phyloP scores from a whole-genome alignment of 2,329 filamentous ascomycete species.

The Neoscytalidium dimidiatum region DNA sequence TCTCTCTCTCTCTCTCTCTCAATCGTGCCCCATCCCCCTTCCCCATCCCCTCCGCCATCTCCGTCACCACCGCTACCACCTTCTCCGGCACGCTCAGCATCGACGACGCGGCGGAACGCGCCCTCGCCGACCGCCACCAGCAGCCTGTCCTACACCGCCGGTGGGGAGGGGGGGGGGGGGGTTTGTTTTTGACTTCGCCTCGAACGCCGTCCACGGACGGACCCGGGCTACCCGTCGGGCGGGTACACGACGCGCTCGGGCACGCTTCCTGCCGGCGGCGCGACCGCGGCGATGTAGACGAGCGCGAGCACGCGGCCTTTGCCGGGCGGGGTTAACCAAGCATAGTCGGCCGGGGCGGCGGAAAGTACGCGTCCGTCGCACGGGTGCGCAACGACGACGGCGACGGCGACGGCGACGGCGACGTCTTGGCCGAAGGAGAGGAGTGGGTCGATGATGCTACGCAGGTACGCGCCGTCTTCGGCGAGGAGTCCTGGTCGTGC shows the following conservation, averaged over 20 bases:
- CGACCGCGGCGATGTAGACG: slow-evolving; percentile 8
- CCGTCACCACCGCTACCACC: too few species aligned
- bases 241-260: neutral
- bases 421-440: slow-evolving; percentile 26
- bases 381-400: slow-evolving; percentile 32
- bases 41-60: too few species aligned
- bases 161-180: neutral
- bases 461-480: slow-evolving; percentile 26
- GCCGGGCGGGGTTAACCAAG: neutral
- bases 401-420: slow-evolving; percentile 29
- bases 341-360: neutral
- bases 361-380: slow-evolving; percentile 31
- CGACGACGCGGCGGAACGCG: too few species aligned
- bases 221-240: neutral
- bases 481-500: slow-evolving; percentile 20
- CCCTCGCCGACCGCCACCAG: too few species aligned
- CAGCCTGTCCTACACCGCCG: too few species aligned
- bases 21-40: too few species aligned
- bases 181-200: neutral
- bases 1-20: too few species aligned
- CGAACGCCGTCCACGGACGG: neutral
- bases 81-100: too few species aligned
- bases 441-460: slow-evolving; percentile 19
- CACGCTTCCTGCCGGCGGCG: neutral
- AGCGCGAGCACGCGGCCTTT: neutral